Evolutionary conservation across 495 filamentous ascomycete species (phyloP).

Genomic region (Neurospora sp.): DNA sequence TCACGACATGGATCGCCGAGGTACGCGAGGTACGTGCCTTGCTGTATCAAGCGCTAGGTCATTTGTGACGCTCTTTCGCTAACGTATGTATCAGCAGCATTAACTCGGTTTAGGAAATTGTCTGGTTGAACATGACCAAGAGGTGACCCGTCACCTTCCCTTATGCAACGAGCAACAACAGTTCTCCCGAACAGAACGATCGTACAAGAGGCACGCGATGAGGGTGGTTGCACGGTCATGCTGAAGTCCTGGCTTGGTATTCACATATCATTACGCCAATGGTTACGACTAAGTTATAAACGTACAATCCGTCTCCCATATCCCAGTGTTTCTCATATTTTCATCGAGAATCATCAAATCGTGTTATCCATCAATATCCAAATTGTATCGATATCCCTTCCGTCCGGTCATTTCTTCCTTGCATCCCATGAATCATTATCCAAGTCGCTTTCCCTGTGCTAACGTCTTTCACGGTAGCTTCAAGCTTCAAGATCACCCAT

Average conservation of each 20-base stretch:
- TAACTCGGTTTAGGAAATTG: neutral
- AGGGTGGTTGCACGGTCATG: neutral
- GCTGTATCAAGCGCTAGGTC: too few relatives aligned
- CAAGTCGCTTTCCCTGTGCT: neutral
- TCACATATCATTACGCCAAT: neutral
- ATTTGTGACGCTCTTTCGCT: neutral
- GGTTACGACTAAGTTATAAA: neutral
- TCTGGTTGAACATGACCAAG: neutral
- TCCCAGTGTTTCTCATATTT: neutral
- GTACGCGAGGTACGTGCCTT: too few relatives aligned
- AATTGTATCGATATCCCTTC: neutral
- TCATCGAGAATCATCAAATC: neutral
- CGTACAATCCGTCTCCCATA: neutral
- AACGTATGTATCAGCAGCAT: neutral
- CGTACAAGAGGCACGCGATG: neutral
- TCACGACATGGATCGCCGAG: neutral
- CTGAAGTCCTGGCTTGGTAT: neutral
- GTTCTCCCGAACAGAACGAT: neutral
- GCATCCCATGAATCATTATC: neutral
- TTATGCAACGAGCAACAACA: neutral
- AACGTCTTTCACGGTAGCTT: neutral
- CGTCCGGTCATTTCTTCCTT: neutral
- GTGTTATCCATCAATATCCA: neutral
- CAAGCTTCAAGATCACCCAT: neutral
- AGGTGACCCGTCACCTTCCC: neutral